Percentiles rank a stretch among this genome's conserved stretches.
These are phyloP conservation scores for Debaryomyces prosopidis DNA, from an alignment of 805 yeast species.

Conservation along the genomic window DNA sequence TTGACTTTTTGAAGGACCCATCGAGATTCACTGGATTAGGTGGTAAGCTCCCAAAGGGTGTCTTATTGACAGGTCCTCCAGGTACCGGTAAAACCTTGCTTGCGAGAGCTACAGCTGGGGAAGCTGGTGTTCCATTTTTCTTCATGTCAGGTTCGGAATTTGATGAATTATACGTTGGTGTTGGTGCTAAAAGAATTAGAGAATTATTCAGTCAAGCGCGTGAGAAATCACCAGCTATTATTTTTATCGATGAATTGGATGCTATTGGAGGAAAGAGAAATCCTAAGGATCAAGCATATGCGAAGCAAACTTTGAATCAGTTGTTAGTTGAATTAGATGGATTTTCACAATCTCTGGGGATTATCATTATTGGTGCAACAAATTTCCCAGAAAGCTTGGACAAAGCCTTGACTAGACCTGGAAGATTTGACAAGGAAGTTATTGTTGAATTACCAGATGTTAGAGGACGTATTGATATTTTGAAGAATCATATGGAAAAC, in stretches of 20 bases:
- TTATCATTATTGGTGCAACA: constrained; percentile 96
- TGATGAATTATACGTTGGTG: constrained; percentile 97
- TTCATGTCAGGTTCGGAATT: constrained; percentile 99
- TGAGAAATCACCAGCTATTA: constrained; percentile 93
- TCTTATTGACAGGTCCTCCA: constrained; percentile 94
- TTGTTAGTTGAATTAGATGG: constrained; percentile 95
- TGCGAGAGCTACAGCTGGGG: constrained; percentile 98
- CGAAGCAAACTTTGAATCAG: constrained; percentile 96
- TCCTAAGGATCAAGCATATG: constrained; percentile 97
- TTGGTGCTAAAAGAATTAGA: constrained; percentile 97
- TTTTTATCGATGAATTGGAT: constrained; percentile 96
- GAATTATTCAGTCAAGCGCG: constrained; percentile 92
- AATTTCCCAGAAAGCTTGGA: constrained; percentile 97
- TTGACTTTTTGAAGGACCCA: constrained; percentile 96
- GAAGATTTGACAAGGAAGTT: constrained; percentile 95
- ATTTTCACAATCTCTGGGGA: constrained; percentile 86
- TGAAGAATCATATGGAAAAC: constrained; percentile 87
- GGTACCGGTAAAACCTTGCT: constrained; percentile 97
- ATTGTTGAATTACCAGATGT: constrained; percentile 97
- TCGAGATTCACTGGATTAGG: constrained; percentile 95
- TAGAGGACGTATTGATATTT: constrained; percentile 91
- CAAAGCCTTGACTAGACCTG: constrained; percentile 97
- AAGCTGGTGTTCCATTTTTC: constrained; percentile 97
- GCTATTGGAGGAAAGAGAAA: constrained; percentile 98
- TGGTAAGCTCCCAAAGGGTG: constrained; percentile 97